Base-by-base conservation (phyloP, 441 rosid species). In the Macaranga tanarius region DNA sequence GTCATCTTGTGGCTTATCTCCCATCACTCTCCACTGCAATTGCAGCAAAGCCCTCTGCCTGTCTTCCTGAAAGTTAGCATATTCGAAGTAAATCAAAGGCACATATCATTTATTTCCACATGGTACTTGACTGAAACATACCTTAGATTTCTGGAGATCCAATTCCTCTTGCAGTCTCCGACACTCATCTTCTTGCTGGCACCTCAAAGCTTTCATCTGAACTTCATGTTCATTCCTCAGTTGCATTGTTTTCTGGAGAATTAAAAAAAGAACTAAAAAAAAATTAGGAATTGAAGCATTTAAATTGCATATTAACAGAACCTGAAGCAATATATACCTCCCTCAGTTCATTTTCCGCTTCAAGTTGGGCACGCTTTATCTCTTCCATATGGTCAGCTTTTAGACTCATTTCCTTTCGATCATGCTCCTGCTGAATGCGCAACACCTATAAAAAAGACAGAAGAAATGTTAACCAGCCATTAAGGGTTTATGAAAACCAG, bases 1-100 rank as follows among this genome's bases (percentile, higher is more conserved):
- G 65, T 92, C 97, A 76, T 85, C 97, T 67, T 86, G 88, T 48
- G 88, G 88, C 74, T 91, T 89, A 80, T 88, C 88, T 69, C 97
- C 62, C 97, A 95, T 92, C 71, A 95, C 97, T 83, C 81, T 91
- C 99, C 95, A 92, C 85, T 95, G 99, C 83, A 95, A 42, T 77
- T 95, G 97, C 85, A 95, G 77, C 79, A 95, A 76, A 74, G 97
- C 91, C 79, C 88, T 85, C 81, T 95, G 99, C 86, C 87, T 87
- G 56, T 91, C 96, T 85, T 92, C 97, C 99, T 92, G 86, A 54
- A 72, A 73, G 10, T 13, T 76, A 38, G 68, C 72, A 73, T 19
- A 69, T 57, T 64, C 16, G 67, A 66, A 57, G 20, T 16, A 72
- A 57, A 60, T 61, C 66, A 2, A 70, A 54, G 57, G 31, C 60